Evolutionary conservation across 768 basidiomycete species (phyloP).

Genomic region (Strobilomyces dryophilus): DNA sequence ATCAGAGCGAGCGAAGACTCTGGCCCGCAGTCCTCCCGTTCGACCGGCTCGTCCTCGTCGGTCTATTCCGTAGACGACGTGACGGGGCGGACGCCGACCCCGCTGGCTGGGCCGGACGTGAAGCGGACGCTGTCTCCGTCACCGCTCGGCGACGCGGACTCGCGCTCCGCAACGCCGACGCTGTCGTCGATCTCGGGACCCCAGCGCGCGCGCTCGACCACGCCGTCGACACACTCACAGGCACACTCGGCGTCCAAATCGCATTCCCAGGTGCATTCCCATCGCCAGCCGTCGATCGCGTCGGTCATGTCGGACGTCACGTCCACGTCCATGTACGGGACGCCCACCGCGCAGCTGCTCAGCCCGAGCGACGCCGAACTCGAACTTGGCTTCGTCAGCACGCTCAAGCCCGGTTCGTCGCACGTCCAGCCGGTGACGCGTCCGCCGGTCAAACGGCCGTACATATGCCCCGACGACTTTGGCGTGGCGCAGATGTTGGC

Average conservation of each 20-base stretch:
- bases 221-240: conserved; percentile 24
- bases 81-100: conserved; percentile 30
- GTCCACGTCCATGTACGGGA: conserved; percentile 43
- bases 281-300: conserved; percentile 67
- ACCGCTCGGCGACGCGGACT: conserved; percentile 13
- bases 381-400: background rate
- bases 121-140: conserved; percentile 23
- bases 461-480: conserved; percentile 77
- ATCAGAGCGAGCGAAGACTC: conserved; percentile 8
- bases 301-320: conserved; percentile 65
- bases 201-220: conserved; percentile 22
- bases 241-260: conserved; percentile 18
- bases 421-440: background rate
- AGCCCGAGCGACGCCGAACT: conserved; percentile 23
- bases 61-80: conserved; percentile 54
- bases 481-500: conserved; percentile 85
- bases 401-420: conserved; percentile 25
- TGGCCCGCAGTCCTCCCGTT: conserved; percentile 24
- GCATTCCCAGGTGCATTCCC: conserved; percentile 17
- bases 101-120: conserved; percentile 10
- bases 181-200: conserved; percentile 5
- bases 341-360: conserved; percentile 32
- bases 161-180: conserved; percentile 29
- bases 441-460: conserved; percentile 37
- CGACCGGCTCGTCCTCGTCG: conserved; percentile 39